Percentiles rank a stretch among this genome's conserved stretches.
phyloP scores from a whole-genome alignment of 2,329 filamentous ascomycete species.

The Lanzia echinophila region DNA sequence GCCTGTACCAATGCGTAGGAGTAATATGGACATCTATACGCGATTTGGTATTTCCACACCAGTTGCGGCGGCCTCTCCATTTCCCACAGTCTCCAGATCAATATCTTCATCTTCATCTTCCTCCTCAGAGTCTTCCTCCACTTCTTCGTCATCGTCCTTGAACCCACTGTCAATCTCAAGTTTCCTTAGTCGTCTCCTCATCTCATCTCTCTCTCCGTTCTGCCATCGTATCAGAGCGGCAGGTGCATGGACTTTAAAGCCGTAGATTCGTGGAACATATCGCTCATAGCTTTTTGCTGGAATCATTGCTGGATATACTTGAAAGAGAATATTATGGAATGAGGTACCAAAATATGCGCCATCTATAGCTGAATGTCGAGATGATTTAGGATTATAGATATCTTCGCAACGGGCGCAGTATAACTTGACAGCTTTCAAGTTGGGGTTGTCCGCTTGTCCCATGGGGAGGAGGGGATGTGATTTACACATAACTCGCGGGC shows the following conservation, averaged over 20 bases:
- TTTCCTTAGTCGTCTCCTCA: conserved; percentile 67
- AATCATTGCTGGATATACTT: conserved; percentile 88
- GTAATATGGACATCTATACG: not conserved
- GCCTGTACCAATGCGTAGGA: not conserved
- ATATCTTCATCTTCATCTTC: conserved; percentile 37
- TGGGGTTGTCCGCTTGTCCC: conserved; percentile 84
- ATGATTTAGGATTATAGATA: conserved; percentile 97
- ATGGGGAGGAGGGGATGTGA: conserved; percentile 90
- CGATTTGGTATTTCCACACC: not conserved
- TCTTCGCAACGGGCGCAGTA: conserved; percentile 98
- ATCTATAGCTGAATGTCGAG: conserved; percentile 89
- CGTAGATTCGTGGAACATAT: conserved; percentile 86
- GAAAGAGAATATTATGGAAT: conserved; percentile 98
- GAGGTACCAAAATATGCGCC: conserved; percentile 97
- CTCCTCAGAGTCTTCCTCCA: conserved; percentile 52
- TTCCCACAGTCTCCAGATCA: conserved; percentile 1
- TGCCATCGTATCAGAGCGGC: conserved; percentile 91
- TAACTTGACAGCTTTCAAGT: conserved; percentile 86
- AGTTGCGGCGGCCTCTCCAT: not conserved
- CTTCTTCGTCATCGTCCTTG: conserved; percentile 57
- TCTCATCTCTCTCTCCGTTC: conserved; percentile 69
- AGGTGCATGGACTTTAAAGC: conserved; percentile 89
- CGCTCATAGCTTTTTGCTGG: conserved; percentile 79
- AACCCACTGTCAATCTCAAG: conserved; percentile 75
- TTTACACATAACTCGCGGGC: conserved; percentile 90